Base-by-base conservation (phyloP, 352 stramenopile genomes). In the Phytophthora melonis region DNA sequence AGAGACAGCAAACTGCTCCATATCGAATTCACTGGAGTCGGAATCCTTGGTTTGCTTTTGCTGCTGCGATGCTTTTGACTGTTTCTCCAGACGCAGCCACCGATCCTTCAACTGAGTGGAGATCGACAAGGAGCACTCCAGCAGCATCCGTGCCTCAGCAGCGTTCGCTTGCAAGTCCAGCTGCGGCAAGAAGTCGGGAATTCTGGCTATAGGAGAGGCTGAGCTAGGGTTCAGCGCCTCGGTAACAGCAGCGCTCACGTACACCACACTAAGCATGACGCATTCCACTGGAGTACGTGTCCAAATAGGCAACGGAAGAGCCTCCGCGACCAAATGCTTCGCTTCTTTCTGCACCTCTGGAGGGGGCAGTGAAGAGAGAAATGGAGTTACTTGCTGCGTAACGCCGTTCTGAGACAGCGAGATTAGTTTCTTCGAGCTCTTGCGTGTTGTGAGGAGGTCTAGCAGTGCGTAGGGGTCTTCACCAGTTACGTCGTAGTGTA, bases 401-500 rank as follows among this genome's bases (percentile, higher is more conserved):
- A 45, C 39, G 5, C 67, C 53, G 25, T 52, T 75, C 47, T 65
- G 58, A 47, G 50, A 73, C 5, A 76, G 32, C 6, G 52, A 63
- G 34, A 68, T n/a, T 1, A 79, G 47, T 19, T 84, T 83, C 68
- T 90, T 90, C 39, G 72, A 61, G 32, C 77, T 79, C 65, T 86
- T 87, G 3, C 64, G 74, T 3, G 74, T 80, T 34, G 84, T 90
- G 16, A 94, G 59, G n/a, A 81, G 49, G n/a, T 95, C 88, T n/a
- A 95, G 68, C 32, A 95, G 61, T 14, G 73, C 70, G 47, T 94
- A 95, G 18, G 82, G 82, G 50, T 97, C 83, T 70, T 89, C 84
- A 5, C 80, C 84, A 11, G 82, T 89, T 14, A 97, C 43, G 50
- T 97, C 90, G 61, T 89, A 97, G 10, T 84, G 87, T 36, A 95